Percentiles rank a stretch among this genome's conserved stretches.
Evolutionary conservation across 345 rosid genomes (phyloP).

Genomic region (Rhodamnia argentea): DNA sequence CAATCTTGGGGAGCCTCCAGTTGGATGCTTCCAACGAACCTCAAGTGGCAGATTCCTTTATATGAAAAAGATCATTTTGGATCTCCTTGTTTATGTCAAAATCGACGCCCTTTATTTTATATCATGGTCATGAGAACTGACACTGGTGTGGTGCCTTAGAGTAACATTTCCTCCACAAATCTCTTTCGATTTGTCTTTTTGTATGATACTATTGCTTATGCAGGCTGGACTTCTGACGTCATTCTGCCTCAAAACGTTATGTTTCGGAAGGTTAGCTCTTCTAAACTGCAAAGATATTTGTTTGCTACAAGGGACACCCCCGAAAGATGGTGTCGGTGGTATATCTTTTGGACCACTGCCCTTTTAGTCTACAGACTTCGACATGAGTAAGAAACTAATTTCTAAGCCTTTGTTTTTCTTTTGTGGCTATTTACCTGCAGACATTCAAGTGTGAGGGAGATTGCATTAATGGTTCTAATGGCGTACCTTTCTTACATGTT

Average conservation of each 20-base stretch:
- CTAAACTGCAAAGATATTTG: neutral
- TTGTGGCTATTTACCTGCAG: slow-evolving; percentile 18
- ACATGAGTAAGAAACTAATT: neutral
- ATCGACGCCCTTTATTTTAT: neutral
- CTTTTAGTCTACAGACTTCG: neutral
- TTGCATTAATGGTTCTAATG: slow-evolving; percentile 69
- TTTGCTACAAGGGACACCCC: neutral
- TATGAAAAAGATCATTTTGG: neutral
- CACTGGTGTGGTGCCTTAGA: neutral
- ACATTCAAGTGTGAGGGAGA: slow-evolving; percentile 72
- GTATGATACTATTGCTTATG: neutral
- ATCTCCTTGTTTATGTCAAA: neutral
- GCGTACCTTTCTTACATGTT: slow-evolving; percentile 80
- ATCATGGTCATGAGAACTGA: neutral
- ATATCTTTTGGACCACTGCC: neutral
- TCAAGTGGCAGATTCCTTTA: neutral
- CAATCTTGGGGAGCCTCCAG: neutral
- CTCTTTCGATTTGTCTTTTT: neutral
- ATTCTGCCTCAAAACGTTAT: slow-evolving; percentile 43
- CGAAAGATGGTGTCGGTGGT: neutral
- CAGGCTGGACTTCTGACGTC: slow-evolving; percentile 80
- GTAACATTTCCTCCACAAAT: neutral
- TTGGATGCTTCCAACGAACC: neutral
- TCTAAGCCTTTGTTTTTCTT: neutral
- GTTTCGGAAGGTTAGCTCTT: slow-evolving; percentile 50